Evolutionary conservation across 768 basidiomycete genomes (phyloP).

Genomic region (Chiua virens): DNA sequence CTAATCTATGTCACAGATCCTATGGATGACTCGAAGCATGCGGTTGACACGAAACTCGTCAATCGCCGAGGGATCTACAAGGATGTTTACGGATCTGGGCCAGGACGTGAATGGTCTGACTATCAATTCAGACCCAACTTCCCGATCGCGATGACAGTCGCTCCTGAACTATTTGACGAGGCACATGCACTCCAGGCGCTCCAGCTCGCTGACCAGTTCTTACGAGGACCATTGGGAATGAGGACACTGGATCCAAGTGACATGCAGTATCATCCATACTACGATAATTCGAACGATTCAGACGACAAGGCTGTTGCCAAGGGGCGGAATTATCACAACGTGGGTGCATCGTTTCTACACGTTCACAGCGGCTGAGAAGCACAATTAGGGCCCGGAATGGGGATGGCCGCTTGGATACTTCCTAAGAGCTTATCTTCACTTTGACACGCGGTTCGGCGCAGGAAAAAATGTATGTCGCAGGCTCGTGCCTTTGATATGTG

Average conservation of each 20-base stretch:
- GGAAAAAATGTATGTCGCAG: constrained; percentile 60
- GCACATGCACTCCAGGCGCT: constrained; percentile 79
- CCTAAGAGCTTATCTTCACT: constrained; percentile 88
- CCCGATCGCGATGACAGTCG: constrained; percentile 95
- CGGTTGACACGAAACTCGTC: constrained; percentile 65
- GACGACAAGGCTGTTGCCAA: constrained; percentile 84
- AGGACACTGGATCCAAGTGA: constrained; percentile 91
- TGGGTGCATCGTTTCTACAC: constrained; percentile 31
- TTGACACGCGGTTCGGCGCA: constrained; percentile 68
- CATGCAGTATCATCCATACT: constrained; percentile 83
- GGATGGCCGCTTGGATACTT: constrained; percentile 96
- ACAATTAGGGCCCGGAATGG: constrained; percentile 82
- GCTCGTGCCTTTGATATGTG: neutral
- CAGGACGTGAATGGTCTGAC: constrained; percentile 91
- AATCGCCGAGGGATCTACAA: constrained; percentile 97
- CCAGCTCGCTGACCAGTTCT: constrained; percentile 71
- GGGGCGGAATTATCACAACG: constrained; percentile 93
- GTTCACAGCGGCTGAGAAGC: constrained; percentile 13
- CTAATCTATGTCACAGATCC: constrained; percentile 49
- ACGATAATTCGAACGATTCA: constrained; percentile 94
- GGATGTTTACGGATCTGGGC: constrained; percentile 90
- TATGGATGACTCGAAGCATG: constrained; percentile 66
- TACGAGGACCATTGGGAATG: constrained; percentile 93
- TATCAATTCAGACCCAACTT: constrained; percentile 95
- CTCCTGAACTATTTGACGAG: constrained; percentile 89